phyloP scores from a whole-genome alignment of 2,329 filamentous ascomycete genomes.

The Pyricularia sp. region DNA sequence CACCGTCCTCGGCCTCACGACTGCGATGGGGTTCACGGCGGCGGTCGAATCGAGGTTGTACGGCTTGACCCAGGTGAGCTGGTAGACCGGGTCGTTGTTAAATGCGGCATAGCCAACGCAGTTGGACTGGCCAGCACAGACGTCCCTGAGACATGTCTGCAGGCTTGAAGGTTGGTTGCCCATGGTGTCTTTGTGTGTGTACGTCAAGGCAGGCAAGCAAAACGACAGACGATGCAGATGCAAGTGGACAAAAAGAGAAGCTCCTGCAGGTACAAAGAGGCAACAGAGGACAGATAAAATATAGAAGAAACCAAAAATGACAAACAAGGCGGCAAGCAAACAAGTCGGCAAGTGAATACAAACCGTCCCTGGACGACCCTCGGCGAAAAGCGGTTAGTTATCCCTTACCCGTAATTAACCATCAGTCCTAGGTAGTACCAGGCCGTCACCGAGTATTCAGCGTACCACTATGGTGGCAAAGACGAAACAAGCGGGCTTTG shows the following conservation, averaged over 20 bases:
- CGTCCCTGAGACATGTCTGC: constrained; percentile 32
- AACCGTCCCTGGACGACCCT: background rate
- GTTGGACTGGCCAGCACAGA: constrained; percentile 32
- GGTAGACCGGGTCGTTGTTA: constrained; percentile 29
- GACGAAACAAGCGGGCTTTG: background rate
- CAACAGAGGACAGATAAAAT: too few relatives aligned
- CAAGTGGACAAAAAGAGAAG: background rate
- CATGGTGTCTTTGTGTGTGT: constrained; percentile 22
- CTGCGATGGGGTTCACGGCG: constrained; percentile 40
- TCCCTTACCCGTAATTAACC: background rate
- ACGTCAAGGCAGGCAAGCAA: background rate
- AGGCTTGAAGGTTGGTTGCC: constrained; percentile 31
- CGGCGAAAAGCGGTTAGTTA: background rate
- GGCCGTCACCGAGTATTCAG: background rate
- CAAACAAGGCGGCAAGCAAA: background rate
- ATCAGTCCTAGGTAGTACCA: background rate
- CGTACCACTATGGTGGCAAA: background rate
- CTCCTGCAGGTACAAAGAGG: background rate
- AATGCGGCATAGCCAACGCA: constrained; percentile 35
- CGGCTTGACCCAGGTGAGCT: constrained; percentile 37
- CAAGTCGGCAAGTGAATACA: background rate
- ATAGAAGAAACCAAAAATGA: background rate
- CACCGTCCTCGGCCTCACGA: constrained; percentile 42
- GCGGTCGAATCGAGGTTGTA: constrained; percentile 39
- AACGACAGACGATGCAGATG: background rate